Conservation (phyloP, 2,329 filamentous ascomycete genomes). For the Penicillium sp. region DNA sequence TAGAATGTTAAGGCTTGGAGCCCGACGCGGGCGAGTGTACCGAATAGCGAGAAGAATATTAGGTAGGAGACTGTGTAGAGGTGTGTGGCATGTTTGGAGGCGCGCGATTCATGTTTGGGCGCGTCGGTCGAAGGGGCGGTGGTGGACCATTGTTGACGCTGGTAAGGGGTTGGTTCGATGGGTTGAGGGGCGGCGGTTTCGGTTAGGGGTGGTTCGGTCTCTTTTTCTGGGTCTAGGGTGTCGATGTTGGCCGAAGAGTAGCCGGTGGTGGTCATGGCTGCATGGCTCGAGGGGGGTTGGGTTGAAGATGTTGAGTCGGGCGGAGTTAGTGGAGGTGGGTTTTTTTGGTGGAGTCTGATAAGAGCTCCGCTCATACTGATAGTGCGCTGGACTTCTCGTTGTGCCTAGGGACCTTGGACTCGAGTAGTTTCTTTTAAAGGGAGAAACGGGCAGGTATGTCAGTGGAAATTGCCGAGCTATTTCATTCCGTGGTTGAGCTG, state of each 20-base stretch:
- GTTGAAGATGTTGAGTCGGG: not conserved
- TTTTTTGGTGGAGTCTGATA: slow-evolving; percentile 9
- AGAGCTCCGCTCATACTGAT: not conserved
- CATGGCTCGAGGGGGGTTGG: slow-evolving; percentile 8
- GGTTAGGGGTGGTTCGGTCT: slow-evolving; percentile 19
- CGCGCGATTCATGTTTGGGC: not conserved
- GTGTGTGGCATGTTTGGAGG: slow-evolving; percentile 56
- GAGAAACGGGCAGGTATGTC: not conserved
- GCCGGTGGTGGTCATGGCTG: slow-evolving; percentile 3
- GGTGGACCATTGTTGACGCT: slow-evolving; percentile 35
- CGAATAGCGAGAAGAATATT: slow-evolving; percentile 78
- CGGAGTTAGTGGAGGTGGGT: not conserved
- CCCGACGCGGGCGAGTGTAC: slow-evolving; percentile 79
- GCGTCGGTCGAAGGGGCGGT: slow-evolving; percentile 8
- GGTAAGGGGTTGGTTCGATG: slow-evolving; percentile 41
- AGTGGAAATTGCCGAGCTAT: not conserved
- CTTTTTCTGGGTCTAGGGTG: slow-evolving; percentile 5
- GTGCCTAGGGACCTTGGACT: not conserved
- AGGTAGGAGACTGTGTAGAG: slow-evolving; percentile 77
- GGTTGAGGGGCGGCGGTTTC: slow-evolving; percentile 41
- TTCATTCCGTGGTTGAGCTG: not conserved
- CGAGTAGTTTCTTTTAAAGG: not conserved
- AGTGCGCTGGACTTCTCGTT: not conserved
- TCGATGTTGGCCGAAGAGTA: not conserved
- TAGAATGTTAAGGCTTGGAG: slow-evolving; percentile 77